A percentile compares a stretch with the other conserved stretches of the same genome.
Evolutionary conservation across 805 yeast genomes (phyloP).

Genomic region (Jamesozyma spencerorum): DNA sequence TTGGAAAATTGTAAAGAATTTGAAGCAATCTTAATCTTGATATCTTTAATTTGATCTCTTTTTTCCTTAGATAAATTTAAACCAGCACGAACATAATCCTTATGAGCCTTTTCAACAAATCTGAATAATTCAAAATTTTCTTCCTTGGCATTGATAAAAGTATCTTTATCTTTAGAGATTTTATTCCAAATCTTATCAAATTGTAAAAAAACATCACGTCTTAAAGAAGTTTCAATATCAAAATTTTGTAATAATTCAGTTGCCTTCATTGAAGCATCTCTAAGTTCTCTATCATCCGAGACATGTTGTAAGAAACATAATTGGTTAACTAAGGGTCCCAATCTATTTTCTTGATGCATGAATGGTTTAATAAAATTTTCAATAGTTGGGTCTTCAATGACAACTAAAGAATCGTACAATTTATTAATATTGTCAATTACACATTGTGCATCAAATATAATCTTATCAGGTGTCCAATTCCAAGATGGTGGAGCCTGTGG

Average conservation of each 20-base stretch:
- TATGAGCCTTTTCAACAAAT: conserved; percentile 47
- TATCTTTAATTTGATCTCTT: conserved; percentile 46
- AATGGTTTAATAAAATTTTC: conserved; percentile 48
- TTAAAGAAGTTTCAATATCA: conserved; percentile 52
- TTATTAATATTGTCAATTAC: conserved; percentile 36
- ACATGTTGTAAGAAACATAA: conserved; percentile 67
- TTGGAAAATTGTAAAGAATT: conserved; percentile 50
- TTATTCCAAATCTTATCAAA: conserved; percentile 45
- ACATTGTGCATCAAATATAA: conserved; percentile 35
- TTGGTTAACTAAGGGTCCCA: conserved; percentile 38
- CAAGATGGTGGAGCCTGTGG: conserved; percentile 42
- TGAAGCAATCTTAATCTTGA: conserved; percentile 51
- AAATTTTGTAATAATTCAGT: conserved; percentile 48
- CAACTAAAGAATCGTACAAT: conserved; percentile 47
- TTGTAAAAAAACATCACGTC: conserved; percentile 56
- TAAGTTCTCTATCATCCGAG: conserved; percentile 49
- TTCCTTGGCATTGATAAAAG: conserved; percentile 4
- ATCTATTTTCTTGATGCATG: conserved; percentile 43
- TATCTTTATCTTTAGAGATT: conserved; percentile 21
- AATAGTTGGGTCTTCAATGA: conserved; percentile 41
- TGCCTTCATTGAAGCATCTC: conserved; percentile 63
- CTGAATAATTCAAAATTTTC: conserved; percentile 46
- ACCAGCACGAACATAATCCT: conserved; percentile 58
- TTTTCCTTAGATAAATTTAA: conserved; percentile 48
- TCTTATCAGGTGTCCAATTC: conserved; percentile 47